Evolutionary conservation across 371 early-diverging fungal species (phyloP).

Genomic region (Mucor saturninus): DNA sequence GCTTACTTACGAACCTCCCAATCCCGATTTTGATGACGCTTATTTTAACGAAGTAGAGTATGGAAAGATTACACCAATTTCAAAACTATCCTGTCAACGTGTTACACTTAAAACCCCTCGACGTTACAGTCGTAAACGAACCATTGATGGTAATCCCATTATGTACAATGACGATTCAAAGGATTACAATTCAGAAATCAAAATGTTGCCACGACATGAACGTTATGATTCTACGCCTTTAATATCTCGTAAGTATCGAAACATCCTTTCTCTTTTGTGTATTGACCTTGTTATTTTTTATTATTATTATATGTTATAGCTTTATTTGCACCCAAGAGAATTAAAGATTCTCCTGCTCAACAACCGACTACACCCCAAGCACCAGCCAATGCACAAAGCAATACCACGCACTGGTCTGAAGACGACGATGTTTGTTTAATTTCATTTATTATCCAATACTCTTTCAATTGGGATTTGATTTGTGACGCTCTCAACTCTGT

Average conservation of each 20-base stretch:
- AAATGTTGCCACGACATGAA: constrained; percentile 36
- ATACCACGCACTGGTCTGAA: constrained; percentile 58
- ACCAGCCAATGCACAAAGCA: constrained; percentile 26
- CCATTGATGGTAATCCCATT: constrained; percentile 35
- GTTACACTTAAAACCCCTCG: constrained; percentile 45
- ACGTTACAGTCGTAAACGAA: constrained; percentile 48
- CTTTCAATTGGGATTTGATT: constrained; percentile 74
- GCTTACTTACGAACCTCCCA: constrained; percentile 48
- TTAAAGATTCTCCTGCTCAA: constrained; percentile 48
- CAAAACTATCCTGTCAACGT: constrained; percentile 40
- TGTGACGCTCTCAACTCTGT: constrained; percentile 63
- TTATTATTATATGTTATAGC: constrained; percentile 19
- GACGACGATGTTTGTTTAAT: constrained; percentile 75
- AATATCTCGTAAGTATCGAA: constrained; percentile 38
- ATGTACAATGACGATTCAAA: constrained; percentile 38
- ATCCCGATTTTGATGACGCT: constrained; percentile 46
- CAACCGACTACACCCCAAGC: constrained; percentile 52
- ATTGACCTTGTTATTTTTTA: not conserved
- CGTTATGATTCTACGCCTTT: constrained; percentile 32
- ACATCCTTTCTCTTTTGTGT: not conserved
- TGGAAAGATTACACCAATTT: constrained; percentile 42
- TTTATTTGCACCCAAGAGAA: constrained; percentile 55
- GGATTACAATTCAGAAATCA: constrained; percentile 33
- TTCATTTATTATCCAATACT: constrained; percentile 58
- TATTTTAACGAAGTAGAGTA: constrained; percentile 52